A percentile compares a stretch with the other conserved stretches of the same genome.
Conservation (phyloP, 2,329 filamentous ascomycete genomes). For the Colletotrichum godetiae region DNA sequence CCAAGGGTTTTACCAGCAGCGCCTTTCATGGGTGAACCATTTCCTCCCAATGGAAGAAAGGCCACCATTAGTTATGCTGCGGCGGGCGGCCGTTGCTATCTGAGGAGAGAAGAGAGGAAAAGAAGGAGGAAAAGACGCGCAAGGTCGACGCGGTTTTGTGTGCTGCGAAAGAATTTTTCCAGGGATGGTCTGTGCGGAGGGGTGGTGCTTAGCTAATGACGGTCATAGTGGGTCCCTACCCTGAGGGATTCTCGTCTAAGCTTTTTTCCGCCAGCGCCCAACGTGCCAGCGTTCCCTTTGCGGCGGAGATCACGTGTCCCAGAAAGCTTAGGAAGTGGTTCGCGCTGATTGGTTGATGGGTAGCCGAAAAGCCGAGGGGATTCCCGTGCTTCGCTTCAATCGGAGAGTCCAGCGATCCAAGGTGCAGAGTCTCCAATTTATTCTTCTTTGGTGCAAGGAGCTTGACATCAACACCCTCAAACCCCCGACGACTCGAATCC, state of each 20-base stretch:
- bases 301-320: slow-evolving; percentile 16
- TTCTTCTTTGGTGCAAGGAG: slow-evolving; percentile 2
- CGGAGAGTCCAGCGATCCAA: slow-evolving; percentile 6
- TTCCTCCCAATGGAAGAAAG: neutral
- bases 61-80: slow-evolving; percentile 36
- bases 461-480: slow-evolving; percentile 36
- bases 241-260: neutral
- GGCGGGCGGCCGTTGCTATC: slow-evolving; percentile 36
- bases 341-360: slow-evolving; percentile 51
- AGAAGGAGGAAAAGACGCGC: slow-evolving; percentile 8
- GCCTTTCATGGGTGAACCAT: slow-evolving; percentile 22
- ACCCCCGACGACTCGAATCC: slow-evolving; percentile 35
- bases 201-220: neutral
- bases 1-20: slow-evolving; percentile 37
- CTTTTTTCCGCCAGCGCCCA: neutral
- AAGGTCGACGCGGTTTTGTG: slow-evolving; percentile 21
- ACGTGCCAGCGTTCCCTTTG: neutral
- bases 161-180: slow-evolving; percentile 15
- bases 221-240: neutral
- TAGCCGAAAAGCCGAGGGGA: slow-evolving; percentile 57
- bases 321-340: slow-evolving; percentile 50
- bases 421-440: slow-evolving; percentile 19
- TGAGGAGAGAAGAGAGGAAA: slow-evolving; percentile 28
- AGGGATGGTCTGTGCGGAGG: slow-evolving; percentile 17
- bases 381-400: slow-evolving; percentile 24